Conservation (phyloP, 257 asterid species). For the Euphrasia confusa region DNA sequence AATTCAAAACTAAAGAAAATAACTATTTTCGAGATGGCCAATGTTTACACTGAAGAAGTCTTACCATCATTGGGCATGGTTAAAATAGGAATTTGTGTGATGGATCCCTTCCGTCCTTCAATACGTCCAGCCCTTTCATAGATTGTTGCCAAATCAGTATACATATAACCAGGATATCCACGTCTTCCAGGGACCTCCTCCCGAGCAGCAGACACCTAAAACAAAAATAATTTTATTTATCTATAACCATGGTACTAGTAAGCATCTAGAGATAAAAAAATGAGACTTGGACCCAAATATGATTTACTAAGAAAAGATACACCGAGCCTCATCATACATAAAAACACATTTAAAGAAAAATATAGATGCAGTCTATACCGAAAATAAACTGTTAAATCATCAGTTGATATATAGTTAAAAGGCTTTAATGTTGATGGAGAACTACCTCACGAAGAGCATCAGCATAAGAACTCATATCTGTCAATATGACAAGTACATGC, state of each 20-base stretch:
- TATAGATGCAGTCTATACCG: no score
- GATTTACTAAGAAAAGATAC: no score
- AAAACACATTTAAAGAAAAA: no score
- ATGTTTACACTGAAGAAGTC: constrained; percentile 5
- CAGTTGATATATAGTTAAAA: no score
- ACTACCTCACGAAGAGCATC: constrained; percentile 99
- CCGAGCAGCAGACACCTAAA: constrained; percentile 96
- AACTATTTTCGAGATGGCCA: constrained; percentile 4
- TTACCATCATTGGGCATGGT: constrained; percentile 99
- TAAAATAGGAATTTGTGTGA: constrained; percentile 90
- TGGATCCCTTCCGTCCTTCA: constrained; percentile 95
- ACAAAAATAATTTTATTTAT: constrained; percentile 8
- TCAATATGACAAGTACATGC: constrained; percentile 96
- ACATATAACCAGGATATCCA: constrained; percentile 78
- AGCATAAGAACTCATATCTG: constrained; percentile 99
- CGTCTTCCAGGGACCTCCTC: constrained; percentile 98
- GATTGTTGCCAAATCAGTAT: constrained; percentile 95
- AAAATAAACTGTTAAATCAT: no score
- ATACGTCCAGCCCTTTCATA: constrained; percentile 99
- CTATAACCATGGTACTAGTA: constrained; percentile 5
- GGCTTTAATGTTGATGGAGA: constrained; percentile 4
- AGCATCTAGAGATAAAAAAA: no score
- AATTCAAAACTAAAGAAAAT: constrained; percentile 3
- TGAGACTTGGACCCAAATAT: no score
- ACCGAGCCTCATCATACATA: no score